phyloP scores from a whole-genome alignment of 139 green algal species.

The Coelastrella sp. region DNA sequence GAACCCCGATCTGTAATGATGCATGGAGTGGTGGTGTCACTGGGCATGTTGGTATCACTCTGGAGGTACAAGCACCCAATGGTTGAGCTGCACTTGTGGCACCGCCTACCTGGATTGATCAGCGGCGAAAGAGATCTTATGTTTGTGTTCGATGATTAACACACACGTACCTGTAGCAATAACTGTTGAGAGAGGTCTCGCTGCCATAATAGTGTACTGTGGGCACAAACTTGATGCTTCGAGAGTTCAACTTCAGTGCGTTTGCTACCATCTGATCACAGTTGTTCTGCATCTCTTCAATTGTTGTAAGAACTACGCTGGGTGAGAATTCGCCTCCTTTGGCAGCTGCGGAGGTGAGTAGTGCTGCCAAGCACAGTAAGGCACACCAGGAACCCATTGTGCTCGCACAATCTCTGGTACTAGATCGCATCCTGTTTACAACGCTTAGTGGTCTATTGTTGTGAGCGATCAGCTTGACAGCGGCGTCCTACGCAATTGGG shows the following conservation, averaged over 20 bases:
- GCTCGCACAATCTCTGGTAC: too few species aligned
- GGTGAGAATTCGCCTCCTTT: conserved; percentile 37
- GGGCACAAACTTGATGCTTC: conserved; percentile 51
- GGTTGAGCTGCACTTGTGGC: too few species aligned
- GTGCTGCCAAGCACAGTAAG: conserved; percentile 15
- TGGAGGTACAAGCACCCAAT: too few species aligned
- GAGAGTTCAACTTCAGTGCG: conserved; percentile 17
- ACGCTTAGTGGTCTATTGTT: too few species aligned
- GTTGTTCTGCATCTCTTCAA: conserved; percentile 29
- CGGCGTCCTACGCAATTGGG: too few species aligned
- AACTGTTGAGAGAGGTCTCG: conserved; percentile 21
- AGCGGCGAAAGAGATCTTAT: too few species aligned
- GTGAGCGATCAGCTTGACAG: too few species aligned
- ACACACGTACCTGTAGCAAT: conserved; percentile 39
- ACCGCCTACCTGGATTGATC: too few species aligned
- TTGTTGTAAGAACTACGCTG: conserved; percentile 39
- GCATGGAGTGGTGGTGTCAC: too few species aligned
- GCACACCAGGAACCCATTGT: background rate
- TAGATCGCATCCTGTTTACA: too few species aligned
- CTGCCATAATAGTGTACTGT: conserved; percentile 49
- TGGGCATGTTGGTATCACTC: too few species aligned
- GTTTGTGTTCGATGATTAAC: background rate
- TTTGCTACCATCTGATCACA: conserved; percentile 40
- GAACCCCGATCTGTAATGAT: too few species aligned
- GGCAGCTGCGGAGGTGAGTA: conserved; percentile 11